Evolutionary conservation across 1,284 basidiomycete genomes (phyloP).

Genomic region (Flammula alnicola): DNA sequence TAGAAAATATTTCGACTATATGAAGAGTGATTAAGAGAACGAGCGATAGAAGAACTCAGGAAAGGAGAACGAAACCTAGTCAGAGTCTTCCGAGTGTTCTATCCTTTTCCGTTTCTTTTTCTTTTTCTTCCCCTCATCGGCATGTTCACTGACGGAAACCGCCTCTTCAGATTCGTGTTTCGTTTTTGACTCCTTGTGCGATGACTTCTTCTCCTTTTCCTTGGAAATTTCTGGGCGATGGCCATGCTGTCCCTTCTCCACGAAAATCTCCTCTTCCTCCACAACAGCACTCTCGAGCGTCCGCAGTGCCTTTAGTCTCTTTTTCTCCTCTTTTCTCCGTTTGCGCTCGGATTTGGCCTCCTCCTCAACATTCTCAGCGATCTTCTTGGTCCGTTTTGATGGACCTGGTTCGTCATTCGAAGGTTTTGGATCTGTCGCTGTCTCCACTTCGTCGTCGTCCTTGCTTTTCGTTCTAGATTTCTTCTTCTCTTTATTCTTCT

Average conservation of each 20-base stretch:
- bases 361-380: constrained; percentile 3
- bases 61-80: constrained; percentile 1
- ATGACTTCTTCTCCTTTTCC: neutral
- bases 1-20: too few relatives aligned
- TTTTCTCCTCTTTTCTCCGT: constrained; percentile 20
- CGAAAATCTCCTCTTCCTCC: neutral
- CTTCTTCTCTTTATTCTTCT: constrained; percentile 24
- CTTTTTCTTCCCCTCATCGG: constrained; percentile 11
- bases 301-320: constrained; percentile 13
- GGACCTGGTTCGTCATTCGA: neutral
- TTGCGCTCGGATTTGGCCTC: constrained; percentile 11
- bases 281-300: neutral
- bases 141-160: too few relatives aligned
- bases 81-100: constrained; percentile 5
- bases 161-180: neutral
- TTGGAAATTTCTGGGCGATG: constrained; percentile 1
- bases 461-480: constrained; percentile 18
- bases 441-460: constrained; percentile 16
- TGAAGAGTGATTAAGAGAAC: neutral
- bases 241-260: neutral
- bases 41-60: neutral
- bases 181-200: neutral
- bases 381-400: constrained; percentile 8
- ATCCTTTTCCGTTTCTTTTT: constrained; percentile 18
- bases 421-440: neutral